A percentile compares a stretch with the other conserved stretches of the same genome.
phyloP scores from a whole-genome alignment of 2,329 filamentous ascomycete genomes.

The Fusarium bulbicola region DNA sequence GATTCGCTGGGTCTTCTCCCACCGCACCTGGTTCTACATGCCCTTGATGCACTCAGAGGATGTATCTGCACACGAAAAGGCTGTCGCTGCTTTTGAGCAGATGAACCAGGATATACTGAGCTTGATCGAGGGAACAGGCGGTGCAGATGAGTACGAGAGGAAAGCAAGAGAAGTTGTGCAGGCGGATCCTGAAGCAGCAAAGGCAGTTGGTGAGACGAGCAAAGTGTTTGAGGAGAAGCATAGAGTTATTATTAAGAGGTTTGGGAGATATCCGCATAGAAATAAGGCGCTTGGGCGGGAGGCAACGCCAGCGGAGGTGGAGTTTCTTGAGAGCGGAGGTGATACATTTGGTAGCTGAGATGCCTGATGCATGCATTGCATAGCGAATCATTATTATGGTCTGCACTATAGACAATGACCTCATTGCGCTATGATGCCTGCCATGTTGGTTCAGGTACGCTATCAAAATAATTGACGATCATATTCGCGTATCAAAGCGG shows the following conservation, averaged over 20 bases:
- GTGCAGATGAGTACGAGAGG: slow-evolving; percentile 38
- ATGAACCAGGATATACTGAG: slow-evolving; percentile 47
- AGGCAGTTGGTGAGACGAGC: slow-evolving; percentile 33
- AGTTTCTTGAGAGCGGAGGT: slow-evolving; percentile 58
- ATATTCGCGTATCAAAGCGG: not conserved
- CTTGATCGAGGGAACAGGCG: slow-evolving; percentile 39
- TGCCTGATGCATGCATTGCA: not conserved
- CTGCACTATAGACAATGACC: not conserved
- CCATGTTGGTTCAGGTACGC: not conserved
- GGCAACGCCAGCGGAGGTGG: slow-evolving; percentile 58
- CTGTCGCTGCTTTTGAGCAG: slow-evolving; percentile 44
- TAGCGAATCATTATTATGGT: not conserved
- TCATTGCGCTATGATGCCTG: not conserved
- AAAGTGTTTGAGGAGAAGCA: slow-evolving; percentile 56
- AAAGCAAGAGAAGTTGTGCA: slow-evolving; percentile 42
- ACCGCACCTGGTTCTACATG: slow-evolving; percentile 66
- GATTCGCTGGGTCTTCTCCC: slow-evolving; percentile 48
- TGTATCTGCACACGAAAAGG: slow-evolving; percentile 53
- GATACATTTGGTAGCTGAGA: slow-evolving; percentile 48
- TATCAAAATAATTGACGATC: not conserved
- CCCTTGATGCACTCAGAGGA: slow-evolving; percentile 69
- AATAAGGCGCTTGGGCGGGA: slow-evolving; percentile 61
- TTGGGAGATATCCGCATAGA: slow-evolving; percentile 68
- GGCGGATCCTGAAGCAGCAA: slow-evolving; percentile 39
- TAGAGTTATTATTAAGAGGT: slow-evolving; percentile 58